Conservation (phyloP, 495 filamentous ascomycete species). For the Penicillium robsamsonii region DNA sequence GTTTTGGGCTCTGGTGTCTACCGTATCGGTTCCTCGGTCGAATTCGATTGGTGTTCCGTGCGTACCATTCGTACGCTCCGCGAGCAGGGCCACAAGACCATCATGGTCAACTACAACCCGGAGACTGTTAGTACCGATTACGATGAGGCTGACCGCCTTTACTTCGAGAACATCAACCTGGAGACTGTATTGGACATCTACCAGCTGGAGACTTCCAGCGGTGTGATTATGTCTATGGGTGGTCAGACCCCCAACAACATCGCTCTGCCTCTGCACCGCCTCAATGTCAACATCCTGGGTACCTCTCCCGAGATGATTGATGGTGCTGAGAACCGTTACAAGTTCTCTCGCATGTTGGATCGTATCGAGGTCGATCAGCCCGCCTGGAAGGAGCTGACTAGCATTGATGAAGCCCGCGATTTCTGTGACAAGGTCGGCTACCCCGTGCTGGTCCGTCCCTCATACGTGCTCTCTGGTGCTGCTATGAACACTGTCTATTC, state of each 20-base stretch:
- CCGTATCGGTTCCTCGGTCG: conserved; percentile 94
- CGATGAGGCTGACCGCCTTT: conserved; percentile 91
- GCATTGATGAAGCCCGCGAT: conserved; percentile 75
- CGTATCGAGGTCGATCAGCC: conserved; percentile 94
- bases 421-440: conserved; percentile 90
- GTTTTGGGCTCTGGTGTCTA: conserved; percentile 97
- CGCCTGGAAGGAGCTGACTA: conserved; percentile 95
- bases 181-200: conserved; percentile 97
- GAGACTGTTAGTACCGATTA: conserved; percentile 96
- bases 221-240: conserved; percentile 97
- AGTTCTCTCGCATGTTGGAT: conserved; percentile 97
- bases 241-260: conserved; percentile 99
- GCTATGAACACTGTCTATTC: conserved; percentile 99
- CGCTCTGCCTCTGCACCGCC: conserved; percentile 79
- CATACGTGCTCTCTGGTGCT: conserved; percentile 96
- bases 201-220: conserved; percentile 78
- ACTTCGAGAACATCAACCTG: conserved; percentile 96
- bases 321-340: conserved; percentile 94
- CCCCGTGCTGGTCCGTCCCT: conserved; percentile 90
- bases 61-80: conserved; percentile 90
- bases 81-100: conserved; percentile 84
- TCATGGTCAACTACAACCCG: conserved; percentile 98
- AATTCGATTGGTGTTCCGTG: conserved; percentile 99
- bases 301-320: conserved; percentile 99
- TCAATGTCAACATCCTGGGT: conserved; percentile 88